Base-by-base conservation (phyloP, 2,329 filamentous ascomycete species). In the Aspergillus amoenus region DNA sequence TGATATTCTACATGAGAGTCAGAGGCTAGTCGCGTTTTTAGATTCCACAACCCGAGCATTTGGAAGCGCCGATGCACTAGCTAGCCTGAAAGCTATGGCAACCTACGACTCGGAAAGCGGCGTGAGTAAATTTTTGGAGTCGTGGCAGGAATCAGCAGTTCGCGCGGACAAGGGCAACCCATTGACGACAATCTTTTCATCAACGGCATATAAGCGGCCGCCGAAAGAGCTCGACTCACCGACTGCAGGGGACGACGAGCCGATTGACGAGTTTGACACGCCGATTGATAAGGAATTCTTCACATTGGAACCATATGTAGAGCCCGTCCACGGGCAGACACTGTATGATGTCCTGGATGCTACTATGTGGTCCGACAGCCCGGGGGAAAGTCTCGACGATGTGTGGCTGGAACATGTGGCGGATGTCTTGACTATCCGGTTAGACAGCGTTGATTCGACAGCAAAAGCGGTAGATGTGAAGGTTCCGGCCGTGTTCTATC, bases 1-100 rank as follows among this genome's bases (percentile, higher is more conserved):
- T 41, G 77, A 81, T 43, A 71, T 86, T 17, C 69, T 87, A 9
- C 73, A 81, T 47, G 85, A 88, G 69, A 74, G 79, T 37, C 85
- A 88, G 67, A 79, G 85, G 12, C 65, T 88, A 46, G 83, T 87
- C 76, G 84, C 84, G 4, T 85, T 87, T 54, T 69, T 88, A 47
- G 83, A 86, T 64, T 71, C 69, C 4, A 84, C 84, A 4, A 72
- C 81, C 43, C 79, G 85, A 56, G 79, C 82, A 2, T 88, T 87
- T 67, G 84, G 81, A 4, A 86, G 82, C 60, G 74, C 76, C 5
- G 81, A 82, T 61, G 75, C 77, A 1, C 71, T 88, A 41, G 70
- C 76, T 24, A 71, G 78, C 40, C 64, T 81, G 8, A 76, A 79
- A 32, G 63, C 65, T 37, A 65, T 74, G 49, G 64, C 66, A 37